These are phyloP conservation scores for Cyberlindnera samutprakarnensis DNA, from an alignment of 805 yeast genomes.

Conservation along the genomic window DNA sequence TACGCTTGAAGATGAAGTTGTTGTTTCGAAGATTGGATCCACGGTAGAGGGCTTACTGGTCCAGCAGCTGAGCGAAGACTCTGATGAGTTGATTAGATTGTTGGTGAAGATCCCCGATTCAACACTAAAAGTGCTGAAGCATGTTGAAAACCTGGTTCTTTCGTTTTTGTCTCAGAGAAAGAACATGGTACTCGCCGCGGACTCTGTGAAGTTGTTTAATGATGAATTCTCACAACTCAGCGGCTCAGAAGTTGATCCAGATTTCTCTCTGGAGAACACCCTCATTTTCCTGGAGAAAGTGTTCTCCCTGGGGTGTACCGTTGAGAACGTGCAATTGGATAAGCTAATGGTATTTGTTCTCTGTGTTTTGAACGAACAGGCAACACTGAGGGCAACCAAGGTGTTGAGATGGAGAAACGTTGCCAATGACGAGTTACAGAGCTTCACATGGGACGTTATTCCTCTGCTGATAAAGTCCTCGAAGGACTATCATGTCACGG, in stretches of 20 bases:
- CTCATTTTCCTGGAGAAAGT: constrained; percentile 12
- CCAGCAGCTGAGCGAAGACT: background rate
- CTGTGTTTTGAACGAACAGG: constrained; percentile 29
- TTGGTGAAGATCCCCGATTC: constrained; percentile 8
- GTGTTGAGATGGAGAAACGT: constrained; percentile 49
- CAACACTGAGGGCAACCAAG: constrained; percentile 31
- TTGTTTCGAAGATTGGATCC: background rate
- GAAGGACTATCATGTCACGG: constrained; percentile 26
- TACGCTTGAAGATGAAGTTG: constrained; percentile 2
- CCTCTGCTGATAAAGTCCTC: constrained; percentile 27
- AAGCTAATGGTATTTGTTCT: constrained; percentile 27
- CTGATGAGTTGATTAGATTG: background rate
- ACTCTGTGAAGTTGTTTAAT: constrained; percentile 2
- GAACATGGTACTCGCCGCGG: constrained; percentile 3
- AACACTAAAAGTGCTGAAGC: constrained; percentile 2
- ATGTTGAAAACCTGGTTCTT: constrained; percentile 5
- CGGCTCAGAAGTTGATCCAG: background rate
- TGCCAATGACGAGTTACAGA: constrained; percentile 16
- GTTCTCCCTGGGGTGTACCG: constrained; percentile 6
- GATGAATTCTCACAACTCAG: too few relatives aligned
- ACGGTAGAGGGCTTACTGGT: background rate
- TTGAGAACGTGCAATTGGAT: too few relatives aligned
- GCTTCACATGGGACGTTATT: constrained; percentile 40
- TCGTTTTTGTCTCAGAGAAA: constrained; percentile 2
- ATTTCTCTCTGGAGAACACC: constrained; percentile 1